phyloP scores from a whole-genome alignment of 1,284 basidiomycete genomes.

The Marasmius sp. region DNA sequence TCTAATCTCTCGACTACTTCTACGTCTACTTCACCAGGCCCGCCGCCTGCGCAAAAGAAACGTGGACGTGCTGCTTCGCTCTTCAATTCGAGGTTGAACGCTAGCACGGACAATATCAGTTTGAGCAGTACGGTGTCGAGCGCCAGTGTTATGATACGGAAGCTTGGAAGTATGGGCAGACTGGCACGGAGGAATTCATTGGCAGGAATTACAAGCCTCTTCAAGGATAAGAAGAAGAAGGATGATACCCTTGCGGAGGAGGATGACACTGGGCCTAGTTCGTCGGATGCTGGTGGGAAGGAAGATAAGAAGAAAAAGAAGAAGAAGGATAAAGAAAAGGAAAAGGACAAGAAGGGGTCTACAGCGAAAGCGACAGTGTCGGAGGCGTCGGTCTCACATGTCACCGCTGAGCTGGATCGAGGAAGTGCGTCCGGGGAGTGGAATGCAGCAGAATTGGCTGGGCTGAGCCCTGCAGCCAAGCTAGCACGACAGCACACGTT shows the following conservation, averaged over 20 bases:
- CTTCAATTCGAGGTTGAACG: slow-evolving; percentile 91
- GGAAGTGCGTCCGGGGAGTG: slow-evolving; percentile 43
- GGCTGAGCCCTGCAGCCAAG: slow-evolving; percentile 90
- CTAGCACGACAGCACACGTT: slow-evolving; percentile 88
- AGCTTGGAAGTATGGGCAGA: slow-evolving; percentile 91
- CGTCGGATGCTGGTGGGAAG: slow-evolving; percentile 23
- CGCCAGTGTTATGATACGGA: slow-evolving; percentile 96
- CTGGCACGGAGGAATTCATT: slow-evolving; percentile 89
- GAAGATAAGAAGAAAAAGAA: slow-evolving; percentile 55
- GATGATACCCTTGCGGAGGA: slow-evolving; percentile 61
- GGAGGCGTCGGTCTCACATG: slow-evolving; percentile 79
- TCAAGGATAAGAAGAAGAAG: slow-evolving; percentile 74
- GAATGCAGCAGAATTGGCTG: slow-evolving; percentile 61
- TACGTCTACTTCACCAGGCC: slow-evolving; percentile 50
- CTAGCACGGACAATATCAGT: slow-evolving; percentile 96
- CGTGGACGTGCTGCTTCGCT: slow-evolving; percentile 67
- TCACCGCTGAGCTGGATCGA: slow-evolving; percentile 84
- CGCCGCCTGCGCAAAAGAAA: slow-evolving; percentile 60
- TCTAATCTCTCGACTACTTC: slow-evolving; percentile 22
- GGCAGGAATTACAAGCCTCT: slow-evolving; percentile 90
- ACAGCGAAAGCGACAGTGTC: slow-evolving; percentile 69
- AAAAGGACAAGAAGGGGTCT: slow-evolving; percentile 36
- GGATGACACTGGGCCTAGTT: slow-evolving; percentile 32
- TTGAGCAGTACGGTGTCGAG: slow-evolving; percentile 95
- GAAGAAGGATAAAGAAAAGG: slow-evolving; percentile 35